Conservation (phyloP, 2,329 filamentous ascomycete species). For the Penicillium sp. region DNA sequence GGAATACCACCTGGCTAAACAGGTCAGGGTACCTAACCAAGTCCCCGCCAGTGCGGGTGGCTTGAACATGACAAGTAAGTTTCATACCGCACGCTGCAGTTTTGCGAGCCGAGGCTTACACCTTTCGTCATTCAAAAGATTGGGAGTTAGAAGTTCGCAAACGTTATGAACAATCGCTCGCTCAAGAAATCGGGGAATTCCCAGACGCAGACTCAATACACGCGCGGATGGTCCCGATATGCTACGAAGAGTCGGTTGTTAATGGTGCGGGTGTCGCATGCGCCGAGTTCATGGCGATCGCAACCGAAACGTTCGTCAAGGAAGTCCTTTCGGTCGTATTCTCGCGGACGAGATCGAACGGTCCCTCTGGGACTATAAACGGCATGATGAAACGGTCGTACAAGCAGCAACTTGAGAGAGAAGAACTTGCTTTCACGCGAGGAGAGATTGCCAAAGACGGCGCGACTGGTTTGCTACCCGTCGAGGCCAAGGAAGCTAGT, state of each 20-base stretch:
- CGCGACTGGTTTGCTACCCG: slow-evolving; percentile 73
- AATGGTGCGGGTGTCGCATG: slow-evolving; percentile 58
- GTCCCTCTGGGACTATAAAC: slow-evolving; percentile 65
- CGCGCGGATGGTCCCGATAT: slow-evolving; percentile 66
- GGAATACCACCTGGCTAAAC: slow-evolving; percentile 51
- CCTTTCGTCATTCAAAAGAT: slow-evolving; percentile 41
- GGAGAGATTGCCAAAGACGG: slow-evolving; percentile 77
- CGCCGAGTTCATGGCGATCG: slow-evolving; percentile 65
- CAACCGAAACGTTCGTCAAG: slow-evolving; percentile 67
- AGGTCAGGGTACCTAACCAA: slow-evolving; percentile 62
- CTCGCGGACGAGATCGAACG: slow-evolving; percentile 60
- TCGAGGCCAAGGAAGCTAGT: slow-evolving; percentile 77
- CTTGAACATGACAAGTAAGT: slow-evolving; percentile 77
- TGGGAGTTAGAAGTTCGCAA: slow-evolving; percentile 70
- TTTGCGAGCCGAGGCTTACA: slow-evolving; percentile 27
- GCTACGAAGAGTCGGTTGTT: slow-evolving; percentile 66
- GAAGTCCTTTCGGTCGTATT: slow-evolving; percentile 62
- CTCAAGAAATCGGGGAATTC: slow-evolving; percentile 66
- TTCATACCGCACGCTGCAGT: background rate
- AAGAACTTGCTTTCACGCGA: slow-evolving; percentile 74
- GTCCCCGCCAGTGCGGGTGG: slow-evolving; percentile 72
- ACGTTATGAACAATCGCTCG: slow-evolving; percentile 66
- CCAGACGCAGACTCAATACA: slow-evolving; percentile 63
- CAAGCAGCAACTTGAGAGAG: slow-evolving; percentile 71
- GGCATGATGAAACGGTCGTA: slow-evolving; percentile 84